Base-by-base conservation (phyloP, 108 stramenopile genomes). In the Hondaea fermentalgiana region DNA sequence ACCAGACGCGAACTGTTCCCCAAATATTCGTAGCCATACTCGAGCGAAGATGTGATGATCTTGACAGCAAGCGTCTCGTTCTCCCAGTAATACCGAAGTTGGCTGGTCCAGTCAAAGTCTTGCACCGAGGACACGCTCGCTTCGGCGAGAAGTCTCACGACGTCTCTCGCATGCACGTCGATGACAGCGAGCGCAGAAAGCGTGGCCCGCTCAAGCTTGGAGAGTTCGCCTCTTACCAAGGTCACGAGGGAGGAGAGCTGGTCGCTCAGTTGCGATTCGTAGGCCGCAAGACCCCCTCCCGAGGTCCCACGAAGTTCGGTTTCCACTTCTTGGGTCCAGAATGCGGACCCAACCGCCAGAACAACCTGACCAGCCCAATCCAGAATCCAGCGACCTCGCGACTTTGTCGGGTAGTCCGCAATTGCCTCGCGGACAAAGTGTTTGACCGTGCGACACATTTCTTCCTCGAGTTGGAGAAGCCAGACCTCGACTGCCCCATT, bases 1-100 rank as follows among this genome's bases (percentile, higher is more conserved):
- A 95, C 95, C 5, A 95, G 93, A 2, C 95, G 89, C 89, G 92
- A 93, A 23, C 93, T 91, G 83, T 94, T 94, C 21, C 95, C 95
- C 45, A 94, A 76, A 89, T 95, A 95, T 83, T 95, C 95, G 59
- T 94, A 95, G n/a, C 93, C 95, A 60, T 94, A 94, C n/a, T 94
- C 59, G 59, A 90, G 91, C 44, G 89, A 72, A 16, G 95, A 93
- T 45, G 94, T 94, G 49, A 95, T 94, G 59, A 95, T 94, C 14
- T 94, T 89, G 19, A 93, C 95, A 17, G 93, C 92, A 43, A 93
- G 29, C 10, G 93, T 94, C 91, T 57, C 58, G 43, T 60, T 92
- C 5, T 91, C 91, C 95, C 95, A 95, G 88, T 95, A 95, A 89
- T 94, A 94, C 21, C 95, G 89, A 57, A 95, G 90, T 90, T 95